Evolutionary conservation across 352 stramenopile species (phyloP).

Genomic region (Paralagenidium karlingii): DNA sequence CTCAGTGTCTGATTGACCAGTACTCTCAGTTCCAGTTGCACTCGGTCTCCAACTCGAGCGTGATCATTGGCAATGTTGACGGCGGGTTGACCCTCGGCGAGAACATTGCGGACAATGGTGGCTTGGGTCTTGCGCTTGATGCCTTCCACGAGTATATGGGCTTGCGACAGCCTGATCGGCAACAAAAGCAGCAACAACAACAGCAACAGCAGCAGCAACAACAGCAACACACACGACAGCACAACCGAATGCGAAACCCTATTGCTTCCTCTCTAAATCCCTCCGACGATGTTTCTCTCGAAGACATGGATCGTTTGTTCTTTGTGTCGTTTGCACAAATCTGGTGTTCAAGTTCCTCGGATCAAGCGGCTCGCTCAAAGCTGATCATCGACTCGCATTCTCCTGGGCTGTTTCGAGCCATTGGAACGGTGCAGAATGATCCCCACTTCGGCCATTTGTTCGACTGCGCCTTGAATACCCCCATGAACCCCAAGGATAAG

Average conservation of each 20-base stretch:
- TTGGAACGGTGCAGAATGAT: conserved; percentile 69
- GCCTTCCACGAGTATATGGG: too few relatives aligned
- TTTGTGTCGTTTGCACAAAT: conserved; percentile 68
- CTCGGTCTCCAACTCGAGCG: conserved; percentile 20
- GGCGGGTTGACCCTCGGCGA: conserved; percentile 69
- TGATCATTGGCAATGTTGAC: conserved; percentile 52
- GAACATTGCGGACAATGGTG: conserved; percentile 79
- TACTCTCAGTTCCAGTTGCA: conserved; percentile 31
- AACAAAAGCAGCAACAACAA: not conserved
- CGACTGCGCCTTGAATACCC: conserved; percentile 25
- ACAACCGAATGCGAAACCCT: too few relatives aligned
- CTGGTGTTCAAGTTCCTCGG: conserved; percentile 50
- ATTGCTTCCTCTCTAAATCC: too few relatives aligned
- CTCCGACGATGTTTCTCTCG: too few relatives aligned
- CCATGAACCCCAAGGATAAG: conserved; percentile 58
- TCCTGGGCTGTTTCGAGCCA: conserved; percentile 59
- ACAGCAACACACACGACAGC: too few relatives aligned
- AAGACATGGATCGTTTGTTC: conserved; percentile 51
- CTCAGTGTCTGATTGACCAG: conserved; percentile 50
- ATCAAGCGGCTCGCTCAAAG: conserved; percentile 12
- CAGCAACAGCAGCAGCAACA: not conserved
- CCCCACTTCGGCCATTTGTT: conserved; percentile 50
- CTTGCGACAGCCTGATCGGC: too few relatives aligned
- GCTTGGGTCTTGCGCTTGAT: conserved; percentile 51
- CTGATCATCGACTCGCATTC: conserved; percentile 51